Conservation (phyloP, 2,329 filamentous ascomycete genomes). For the Diaporthe helianthi region DNA sequence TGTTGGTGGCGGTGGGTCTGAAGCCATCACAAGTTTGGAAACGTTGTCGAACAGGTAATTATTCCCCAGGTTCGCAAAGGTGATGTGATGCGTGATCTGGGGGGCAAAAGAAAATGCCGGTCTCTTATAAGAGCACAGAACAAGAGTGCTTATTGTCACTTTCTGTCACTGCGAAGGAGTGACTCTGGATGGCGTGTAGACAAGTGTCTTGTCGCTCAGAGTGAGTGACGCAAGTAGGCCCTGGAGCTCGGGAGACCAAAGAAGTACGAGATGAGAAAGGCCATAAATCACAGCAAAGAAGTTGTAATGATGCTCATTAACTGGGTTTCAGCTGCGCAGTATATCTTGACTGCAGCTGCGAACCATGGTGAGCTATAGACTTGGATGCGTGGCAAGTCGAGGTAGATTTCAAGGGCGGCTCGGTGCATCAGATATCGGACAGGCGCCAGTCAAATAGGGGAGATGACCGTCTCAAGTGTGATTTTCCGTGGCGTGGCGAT, state of each 20-base stretch:
- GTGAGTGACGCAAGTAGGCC: not conserved
- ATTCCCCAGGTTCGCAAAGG: not conserved
- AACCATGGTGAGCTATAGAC: not conserved
- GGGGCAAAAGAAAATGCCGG: too few relatives aligned
- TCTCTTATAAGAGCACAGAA: not conserved
- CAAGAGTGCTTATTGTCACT: not conserved
- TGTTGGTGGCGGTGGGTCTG: not conserved
- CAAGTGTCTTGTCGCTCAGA: not conserved
- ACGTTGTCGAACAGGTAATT: not conserved
- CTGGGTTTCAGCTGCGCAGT: not conserved
- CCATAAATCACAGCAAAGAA: not conserved
- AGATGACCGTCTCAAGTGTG: not conserved
- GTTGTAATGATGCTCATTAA: not conserved
- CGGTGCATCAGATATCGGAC: slow-evolving; percentile 3
- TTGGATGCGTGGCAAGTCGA: slow-evolving; percentile 3
- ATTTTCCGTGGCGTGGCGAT: slow-evolving; percentile 16
- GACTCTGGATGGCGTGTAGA: not conserved
- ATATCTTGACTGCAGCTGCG: not conserved
- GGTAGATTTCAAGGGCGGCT: not conserved
- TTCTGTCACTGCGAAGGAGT: not conserved
- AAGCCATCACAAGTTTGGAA: slow-evolving; percentile 20
- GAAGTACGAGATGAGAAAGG: not conserved
- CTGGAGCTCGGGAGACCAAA: too few relatives aligned
- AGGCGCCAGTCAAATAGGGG: slow-evolving; percentile 13
- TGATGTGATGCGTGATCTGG: not conserved